Evolutionary conservation across 495 filamentous ascomycete genomes (phyloP).

Genomic region (Hypoxylon crocopeplum): DNA sequence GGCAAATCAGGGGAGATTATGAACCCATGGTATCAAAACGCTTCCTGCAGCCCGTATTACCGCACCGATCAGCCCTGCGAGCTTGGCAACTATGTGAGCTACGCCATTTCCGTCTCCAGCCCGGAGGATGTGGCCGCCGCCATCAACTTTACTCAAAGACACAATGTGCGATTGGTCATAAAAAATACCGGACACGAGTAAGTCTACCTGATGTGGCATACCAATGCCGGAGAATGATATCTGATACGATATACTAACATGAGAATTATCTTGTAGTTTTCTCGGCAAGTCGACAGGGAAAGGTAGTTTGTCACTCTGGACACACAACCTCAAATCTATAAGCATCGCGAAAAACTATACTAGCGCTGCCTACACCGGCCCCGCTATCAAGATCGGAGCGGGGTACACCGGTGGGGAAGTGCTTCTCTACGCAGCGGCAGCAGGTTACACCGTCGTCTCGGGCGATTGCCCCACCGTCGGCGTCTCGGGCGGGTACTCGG

Average conservation of each 20-base stretch:
- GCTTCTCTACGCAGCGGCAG: conserved; percentile 45
- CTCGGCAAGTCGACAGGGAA: not conserved
- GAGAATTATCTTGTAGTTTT: not conserved
- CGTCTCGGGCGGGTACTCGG: conserved; percentile 59
- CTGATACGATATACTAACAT: no score
- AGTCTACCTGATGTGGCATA: not conserved
- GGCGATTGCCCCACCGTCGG: conserved; percentile 59
- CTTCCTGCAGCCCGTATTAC: not conserved
- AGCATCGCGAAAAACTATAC: conserved; percentile 35
- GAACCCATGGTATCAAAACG: not conserved
- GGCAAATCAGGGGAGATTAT: not conserved
- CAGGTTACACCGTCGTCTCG: conserved; percentile 53
- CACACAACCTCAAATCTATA: not conserved
- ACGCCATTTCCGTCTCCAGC: not conserved
- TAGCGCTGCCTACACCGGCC: conserved; percentile 46
- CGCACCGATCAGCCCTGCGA: not conserved
- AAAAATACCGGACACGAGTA: not conserved
- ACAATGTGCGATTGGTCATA: not conserved
- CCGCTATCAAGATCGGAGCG: conserved; percentile 59
- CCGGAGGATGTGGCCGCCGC: not conserved
- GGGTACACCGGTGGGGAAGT: conserved; percentile 59
- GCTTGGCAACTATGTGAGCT: not conserved
- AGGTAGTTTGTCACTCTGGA: not conserved
- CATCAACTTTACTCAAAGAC: not conserved
- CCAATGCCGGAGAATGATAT: no score